These are phyloP conservation scores for Chytriomyces confervae DNA, from an alignment of 192 early-diverging fungal species.

Conservation along the genomic window DNA sequence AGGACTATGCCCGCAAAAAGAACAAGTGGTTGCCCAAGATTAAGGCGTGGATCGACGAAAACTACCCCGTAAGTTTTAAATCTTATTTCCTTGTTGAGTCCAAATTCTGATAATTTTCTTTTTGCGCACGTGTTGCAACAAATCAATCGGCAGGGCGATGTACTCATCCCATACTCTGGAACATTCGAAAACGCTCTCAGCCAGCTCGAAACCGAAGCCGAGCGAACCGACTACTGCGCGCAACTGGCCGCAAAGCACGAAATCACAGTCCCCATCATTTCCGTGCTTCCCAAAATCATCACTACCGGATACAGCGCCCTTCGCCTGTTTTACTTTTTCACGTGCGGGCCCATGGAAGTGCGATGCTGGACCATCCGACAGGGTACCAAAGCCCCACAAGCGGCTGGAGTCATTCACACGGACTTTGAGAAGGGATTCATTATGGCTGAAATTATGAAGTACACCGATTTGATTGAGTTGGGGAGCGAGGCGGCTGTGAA, in stretches of 20 bases:
- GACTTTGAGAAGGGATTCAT: slow-evolving; percentile 89
- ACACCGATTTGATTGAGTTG: slow-evolving; percentile 81
- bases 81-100: too few species aligned
- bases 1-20: slow-evolving; percentile 92
- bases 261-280: slow-evolving; percentile 37
- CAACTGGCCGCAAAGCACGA: slow-evolving; percentile 65
- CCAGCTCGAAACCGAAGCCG: slow-evolving; percentile 57
- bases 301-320: slow-evolving; percentile 86
- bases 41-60: slow-evolving; percentile 90
- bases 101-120: neutral
- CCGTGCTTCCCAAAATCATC: slow-evolving; percentile 89
- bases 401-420: slow-evolving; percentile 91
- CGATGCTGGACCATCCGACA: slow-evolving; percentile 90
- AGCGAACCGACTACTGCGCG: slow-evolving; percentile 66
- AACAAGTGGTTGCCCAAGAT: slow-evolving; percentile 93
- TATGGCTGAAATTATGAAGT: slow-evolving; percentile 81
- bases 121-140: neutral
- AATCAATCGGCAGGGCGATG: slow-evolving; percentile 60
- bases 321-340: slow-evolving; percentile 92
- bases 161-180: slow-evolving; percentile 91
- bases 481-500: slow-evolving; percentile 89
- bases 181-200: slow-evolving; percentile 74
- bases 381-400: slow-evolving; percentile 84
- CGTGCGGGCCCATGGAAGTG: slow-evolving; percentile 89
- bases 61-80: slow-evolving; percentile 64